Evolutionary conservation across 1,139 yeast genomes (phyloP), one percentile per base, ranked within the genome.

Genomic region (Taphrina betulina): DNA sequence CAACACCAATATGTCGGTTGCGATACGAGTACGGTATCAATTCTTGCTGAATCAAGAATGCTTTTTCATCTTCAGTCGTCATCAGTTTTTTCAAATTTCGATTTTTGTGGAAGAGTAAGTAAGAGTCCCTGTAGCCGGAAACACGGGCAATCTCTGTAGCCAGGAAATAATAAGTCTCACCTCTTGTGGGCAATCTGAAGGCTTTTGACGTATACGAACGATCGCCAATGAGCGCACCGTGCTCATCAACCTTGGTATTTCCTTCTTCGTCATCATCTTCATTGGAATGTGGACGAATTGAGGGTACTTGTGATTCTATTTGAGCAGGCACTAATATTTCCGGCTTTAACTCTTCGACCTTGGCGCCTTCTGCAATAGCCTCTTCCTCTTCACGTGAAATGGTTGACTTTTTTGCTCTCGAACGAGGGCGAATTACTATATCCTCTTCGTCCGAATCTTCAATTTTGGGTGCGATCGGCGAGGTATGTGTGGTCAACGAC

Each of bases 131-230:
- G 65, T 78, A 79, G 35, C 81, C 80, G 36, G 82, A 78, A 59
- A 79, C 74, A 63, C 83, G 75, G 1, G 88, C 86, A 19, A 83
- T 83, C 63, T 82, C 88, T 0, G 86, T 81, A 1, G 86, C 83
- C 60, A 83, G 72, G 78, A 79, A 80, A 66, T 73, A 83, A 57
- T 80, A 71, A 64, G 77, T 81, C 74, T 68, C 67, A 5, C 78
- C 78, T 26, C 71, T 68, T 0, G 72, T 71, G 42, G 84, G 78
- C 26, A 83, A 71, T 5, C 80, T 79, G 66, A 83, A 83, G 0
- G 82, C 78, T 50, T 77, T 77, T 64, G 81, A 75, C 28, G 82
- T 68, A 66, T 74, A 82, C 60, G 73, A 75, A 56, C 87, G 72
- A n/a, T 75, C 83, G 2, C 81, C 86, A 31, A 69, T 64, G 50